Evolutionary conservation across 192 early-diverging fungal species (phyloP).

Genomic region (Funneliformis geosporum): DNA sequence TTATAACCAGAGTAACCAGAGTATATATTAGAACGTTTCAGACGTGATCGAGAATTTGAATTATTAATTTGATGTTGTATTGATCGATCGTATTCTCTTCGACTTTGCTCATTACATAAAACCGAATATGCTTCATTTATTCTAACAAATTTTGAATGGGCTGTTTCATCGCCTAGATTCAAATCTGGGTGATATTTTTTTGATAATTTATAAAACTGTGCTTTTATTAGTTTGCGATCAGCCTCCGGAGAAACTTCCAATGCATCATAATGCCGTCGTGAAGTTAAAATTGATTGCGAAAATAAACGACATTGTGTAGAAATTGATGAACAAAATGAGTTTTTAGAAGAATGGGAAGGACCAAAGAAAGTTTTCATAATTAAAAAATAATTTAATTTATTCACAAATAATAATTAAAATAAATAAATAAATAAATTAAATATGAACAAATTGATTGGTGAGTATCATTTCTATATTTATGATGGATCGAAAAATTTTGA

Average conservation of each 20-base stretch:
- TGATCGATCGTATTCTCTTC: constrained; percentile 73
- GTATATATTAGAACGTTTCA: background rate
- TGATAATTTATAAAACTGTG: constrained; percentile 71
- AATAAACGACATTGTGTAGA: background rate
- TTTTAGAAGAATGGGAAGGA: background rate
- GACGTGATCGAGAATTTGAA: background rate
- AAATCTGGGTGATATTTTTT: constrained; percentile 85
- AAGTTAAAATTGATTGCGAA: background rate
- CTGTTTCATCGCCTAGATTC: constrained; percentile 67
- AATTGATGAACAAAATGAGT: background rate
- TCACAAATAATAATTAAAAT: no score
- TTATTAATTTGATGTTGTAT: background rate
- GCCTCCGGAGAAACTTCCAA: constrained; percentile 43
- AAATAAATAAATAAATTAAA: no score
- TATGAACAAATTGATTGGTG: no score
- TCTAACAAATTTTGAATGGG: constrained; percentile 69
- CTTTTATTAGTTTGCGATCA: constrained; percentile 62
- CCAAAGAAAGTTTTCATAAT: background rate
- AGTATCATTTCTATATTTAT: no score
- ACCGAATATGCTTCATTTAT: constrained; percentile 88
- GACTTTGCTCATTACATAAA: constrained; percentile 67
- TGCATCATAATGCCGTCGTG: constrained; percentile 47
- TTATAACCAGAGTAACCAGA: no score
- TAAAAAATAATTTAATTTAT: no score
- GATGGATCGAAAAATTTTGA: no score